phyloP scores from a whole-genome alignment of 148 eudicot species.

The Silene uniflora region DNA sequence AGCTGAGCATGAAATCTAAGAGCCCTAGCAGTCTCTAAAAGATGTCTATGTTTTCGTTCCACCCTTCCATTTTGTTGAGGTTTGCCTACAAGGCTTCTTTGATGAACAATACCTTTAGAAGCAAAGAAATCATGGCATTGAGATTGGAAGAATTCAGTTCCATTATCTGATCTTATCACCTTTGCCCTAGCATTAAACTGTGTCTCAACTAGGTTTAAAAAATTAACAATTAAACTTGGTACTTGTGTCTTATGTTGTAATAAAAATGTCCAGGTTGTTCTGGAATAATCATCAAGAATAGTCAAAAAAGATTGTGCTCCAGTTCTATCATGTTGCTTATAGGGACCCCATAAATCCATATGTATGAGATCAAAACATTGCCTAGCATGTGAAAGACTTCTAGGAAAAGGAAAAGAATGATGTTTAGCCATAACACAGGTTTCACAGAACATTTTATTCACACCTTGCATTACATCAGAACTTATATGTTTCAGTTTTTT shows the following conservation, averaged over 20 bases:
- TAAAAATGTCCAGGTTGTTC: not conserved
- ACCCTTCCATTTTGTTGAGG: not conserved
- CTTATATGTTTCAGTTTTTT: not conserved
- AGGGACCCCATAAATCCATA: not conserved
- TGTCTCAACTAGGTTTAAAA: too few species aligned
- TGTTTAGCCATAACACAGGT: not conserved
- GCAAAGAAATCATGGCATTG: not conserved
- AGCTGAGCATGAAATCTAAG: not conserved
- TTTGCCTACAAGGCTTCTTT: not conserved
- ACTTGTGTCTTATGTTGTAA: not conserved
- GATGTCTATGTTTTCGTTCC: too few species aligned
- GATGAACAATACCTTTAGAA: not conserved
- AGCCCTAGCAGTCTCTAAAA: not conserved
- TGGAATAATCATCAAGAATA: not conserved
- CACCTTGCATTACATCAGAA: too few species aligned
- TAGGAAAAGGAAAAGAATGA: not conserved
- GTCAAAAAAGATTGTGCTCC: not conserved
- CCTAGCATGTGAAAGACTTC: not conserved
- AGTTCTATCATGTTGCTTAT: not conserved
- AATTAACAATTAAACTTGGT: not conserved
- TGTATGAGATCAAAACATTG: too few species aligned
- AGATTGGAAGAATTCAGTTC: not conserved
- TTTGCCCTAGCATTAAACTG: too few species aligned
- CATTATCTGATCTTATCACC: too few species aligned
- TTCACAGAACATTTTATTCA: too few species aligned